Evolutionary conservation across 345 rosid species (phyloP).

Genomic region (Linum usitatissimum): DNA sequence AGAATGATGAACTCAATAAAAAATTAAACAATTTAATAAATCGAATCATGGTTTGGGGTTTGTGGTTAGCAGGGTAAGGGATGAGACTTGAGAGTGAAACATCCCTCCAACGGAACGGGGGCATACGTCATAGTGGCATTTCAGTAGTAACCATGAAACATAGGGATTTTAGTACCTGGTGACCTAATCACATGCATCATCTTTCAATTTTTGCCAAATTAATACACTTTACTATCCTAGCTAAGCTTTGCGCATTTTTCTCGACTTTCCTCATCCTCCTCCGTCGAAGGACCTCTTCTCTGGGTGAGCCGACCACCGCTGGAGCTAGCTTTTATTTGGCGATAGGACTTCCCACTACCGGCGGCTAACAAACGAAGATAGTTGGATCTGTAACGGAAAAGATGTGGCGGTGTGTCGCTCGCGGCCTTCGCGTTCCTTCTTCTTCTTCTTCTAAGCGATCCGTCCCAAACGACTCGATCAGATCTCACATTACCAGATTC

Average conservation of each 20-base stretch:
- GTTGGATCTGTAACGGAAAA: background rate
- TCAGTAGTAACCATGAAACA: background rate
- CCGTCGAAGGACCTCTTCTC: background rate
- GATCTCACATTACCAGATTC: slow-evolving; percentile 63
- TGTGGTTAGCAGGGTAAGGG: too few species aligned
- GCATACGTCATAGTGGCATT: slow-evolving; percentile 10
- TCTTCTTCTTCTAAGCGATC: slow-evolving; percentile 34
- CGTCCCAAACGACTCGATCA: slow-evolving; percentile 28
- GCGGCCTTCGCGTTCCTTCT: slow-evolving; percentile 59
- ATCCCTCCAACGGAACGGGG: background rate
- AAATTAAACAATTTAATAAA: too few species aligned
- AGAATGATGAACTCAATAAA: too few species aligned
- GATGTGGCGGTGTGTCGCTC: slow-evolving; percentile 99
- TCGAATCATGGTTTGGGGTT: background rate
- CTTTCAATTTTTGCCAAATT: background rate
- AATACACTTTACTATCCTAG: background rate
- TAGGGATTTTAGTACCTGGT: background rate
- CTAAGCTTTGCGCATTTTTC: background rate
- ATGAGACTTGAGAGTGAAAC: background rate
- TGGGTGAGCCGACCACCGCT: background rate
- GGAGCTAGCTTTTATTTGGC: background rate
- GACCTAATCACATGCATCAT: slow-evolving; percentile 6
- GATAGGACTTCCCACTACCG: background rate
- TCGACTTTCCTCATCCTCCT: background rate
- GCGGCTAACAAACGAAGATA: background rate